These are phyloP conservation scores for Cyclocybe cylindracea DNA, from an alignment of 768 basidiomycete species.

Conservation along the genomic window DNA sequence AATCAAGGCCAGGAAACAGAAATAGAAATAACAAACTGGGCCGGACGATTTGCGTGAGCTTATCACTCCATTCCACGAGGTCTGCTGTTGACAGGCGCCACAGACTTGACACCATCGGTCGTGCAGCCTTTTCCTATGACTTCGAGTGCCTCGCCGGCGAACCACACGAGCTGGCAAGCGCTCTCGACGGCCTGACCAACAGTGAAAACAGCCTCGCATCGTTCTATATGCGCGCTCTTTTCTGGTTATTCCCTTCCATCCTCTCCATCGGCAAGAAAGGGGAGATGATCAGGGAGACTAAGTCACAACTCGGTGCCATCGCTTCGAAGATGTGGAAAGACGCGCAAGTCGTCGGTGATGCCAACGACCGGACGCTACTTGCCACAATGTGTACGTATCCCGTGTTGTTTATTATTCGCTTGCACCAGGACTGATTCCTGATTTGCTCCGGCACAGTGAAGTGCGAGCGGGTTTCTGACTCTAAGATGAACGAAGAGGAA, in stretches of 20 bases:
- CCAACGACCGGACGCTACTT: constrained; percentile 49
- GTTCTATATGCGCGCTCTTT: constrained; percentile 65
- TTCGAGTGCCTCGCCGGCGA: constrained; percentile 55
- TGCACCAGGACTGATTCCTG: not conserved
- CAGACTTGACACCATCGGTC: constrained; percentile 60
- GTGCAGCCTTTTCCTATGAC: constrained; percentile 65
- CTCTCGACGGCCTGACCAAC: constrained; percentile 62
- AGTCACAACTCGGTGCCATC: constrained; percentile 53
- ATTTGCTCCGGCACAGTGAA: constrained; percentile 36
- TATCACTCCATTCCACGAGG: not conserved
- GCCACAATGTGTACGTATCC: constrained; percentile 50
- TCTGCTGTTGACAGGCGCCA: not conserved
- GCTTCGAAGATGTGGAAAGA: constrained; percentile 56
- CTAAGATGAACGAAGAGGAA: constrained; percentile 46
- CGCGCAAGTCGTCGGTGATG: constrained; percentile 46
- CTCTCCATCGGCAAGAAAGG: constrained; percentile 59
- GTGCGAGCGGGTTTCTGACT: constrained; percentile 34
- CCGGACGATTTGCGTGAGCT: constrained; percentile 60
- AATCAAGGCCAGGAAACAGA: constrained; percentile 38
- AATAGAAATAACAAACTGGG: constrained; percentile 60
- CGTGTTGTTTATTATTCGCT: not conserved
- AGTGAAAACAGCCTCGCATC: constrained; percentile 56
- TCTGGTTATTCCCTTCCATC: constrained; percentile 60
- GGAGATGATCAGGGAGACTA: constrained; percentile 54
- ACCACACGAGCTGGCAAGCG: constrained; percentile 48